These are phyloP conservation scores for Lolium perenne DNA, from an alignment of 176 grass and related monocot genomes.

Conservation along the genomic window DNA sequence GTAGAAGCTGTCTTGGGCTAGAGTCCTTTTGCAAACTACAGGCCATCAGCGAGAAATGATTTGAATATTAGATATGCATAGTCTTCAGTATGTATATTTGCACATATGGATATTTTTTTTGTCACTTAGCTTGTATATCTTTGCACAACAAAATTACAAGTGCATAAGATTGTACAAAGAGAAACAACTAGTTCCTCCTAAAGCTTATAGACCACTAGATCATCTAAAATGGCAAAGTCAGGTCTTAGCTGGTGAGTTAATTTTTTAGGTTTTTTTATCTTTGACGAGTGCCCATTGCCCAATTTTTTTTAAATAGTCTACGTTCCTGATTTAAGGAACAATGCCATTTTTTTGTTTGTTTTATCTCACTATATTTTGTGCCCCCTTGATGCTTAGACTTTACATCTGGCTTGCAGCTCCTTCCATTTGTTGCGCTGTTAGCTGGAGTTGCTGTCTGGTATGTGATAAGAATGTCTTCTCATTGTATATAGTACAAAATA, in stretches of 20 bases:
- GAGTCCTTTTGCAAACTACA: constrained; percentile 9
- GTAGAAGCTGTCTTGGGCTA: constrained; percentile 2
- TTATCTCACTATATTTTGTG: not conserved
- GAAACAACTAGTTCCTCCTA: not conserved
- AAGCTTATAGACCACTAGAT: not conserved
- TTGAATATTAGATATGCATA: constrained; percentile 13
- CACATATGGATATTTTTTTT: not conserved
- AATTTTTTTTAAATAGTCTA: too few species aligned
- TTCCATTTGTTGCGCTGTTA: constrained; percentile 77
- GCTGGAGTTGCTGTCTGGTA: constrained; percentile 87
- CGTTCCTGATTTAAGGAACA: not conserved
- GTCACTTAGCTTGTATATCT: not conserved
- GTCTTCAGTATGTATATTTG: not conserved
- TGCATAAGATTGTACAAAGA: not conserved
- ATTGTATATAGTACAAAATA: constrained; percentile 17
- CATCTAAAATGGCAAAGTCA: constrained; percentile 14
- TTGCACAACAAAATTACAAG: not conserved
- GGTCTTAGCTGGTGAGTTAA: not conserved
- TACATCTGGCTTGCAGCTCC: constrained; percentile 61
- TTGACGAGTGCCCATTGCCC: not conserved
- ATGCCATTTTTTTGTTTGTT: not conserved
- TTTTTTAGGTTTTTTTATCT: constrained; percentile 22
- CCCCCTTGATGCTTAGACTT: constrained; percentile 16
- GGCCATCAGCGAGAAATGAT: not conserved
- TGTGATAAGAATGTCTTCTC: constrained; percentile 34